Conservation (phyloP, 306 rosid genomes). For the cucumber (Cucumis sativus) region Cucumber_9930_V3 NC_026656.2:23459501-23460000, state of each 20-base stretch:
- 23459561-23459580: no score
- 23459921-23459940: constrained; percentile 1
- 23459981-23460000: background rate
- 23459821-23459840: background rate
- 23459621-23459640: no score
- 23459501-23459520: no score
- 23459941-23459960: background rate
- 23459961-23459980: background rate
- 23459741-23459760: background rate
- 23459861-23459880: background rate
- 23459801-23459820: background rate
- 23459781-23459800: background rate
- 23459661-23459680: no score
- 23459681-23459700: no score
- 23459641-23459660: no score
- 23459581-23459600: no score
- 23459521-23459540: no score
- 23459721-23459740: no score
- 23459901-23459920: constrained; percentile 1
- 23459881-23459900: background rate
- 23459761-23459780: background rate
- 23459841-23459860: background rate
- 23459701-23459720: no score
- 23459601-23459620: no score
- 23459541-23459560: no score